Conservation (phyloP, 2,329 filamentous ascomycete genomes). For the Fusarium nurragi region DNA sequence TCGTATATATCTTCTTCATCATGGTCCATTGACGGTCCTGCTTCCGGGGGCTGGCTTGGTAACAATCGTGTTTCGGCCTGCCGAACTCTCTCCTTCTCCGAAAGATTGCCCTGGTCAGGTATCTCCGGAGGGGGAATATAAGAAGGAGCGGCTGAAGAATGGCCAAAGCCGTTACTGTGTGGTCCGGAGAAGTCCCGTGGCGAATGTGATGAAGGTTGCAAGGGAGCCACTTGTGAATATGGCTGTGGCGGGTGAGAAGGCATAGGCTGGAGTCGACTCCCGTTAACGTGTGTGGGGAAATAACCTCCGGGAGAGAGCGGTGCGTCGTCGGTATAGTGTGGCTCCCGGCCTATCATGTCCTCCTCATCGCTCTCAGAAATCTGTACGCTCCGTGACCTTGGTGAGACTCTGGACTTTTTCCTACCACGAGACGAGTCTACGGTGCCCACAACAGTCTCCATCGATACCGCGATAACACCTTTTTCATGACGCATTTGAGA, state of each 20-base stretch:
- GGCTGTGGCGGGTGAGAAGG: slow-evolving; percentile 36
- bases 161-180: slow-evolving; percentile 28
- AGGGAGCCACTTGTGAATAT: slow-evolving; percentile 49
- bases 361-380: slow-evolving; percentile 49
- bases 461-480: slow-evolving; percentile 85
- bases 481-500: slow-evolving; percentile 87
- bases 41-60: slow-evolving; percentile 74
- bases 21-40: slow-evolving; percentile 41
- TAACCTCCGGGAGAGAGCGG: slow-evolving; percentile 40
- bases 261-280: slow-evolving; percentile 46
- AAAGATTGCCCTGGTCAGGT: slow-evolving; percentile 68
- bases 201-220: slow-evolving; percentile 24
- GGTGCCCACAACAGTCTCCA: slow-evolving; percentile 89
- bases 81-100: slow-evolving; percentile 84
- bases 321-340: slow-evolving; percentile 34
- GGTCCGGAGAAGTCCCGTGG: slow-evolving; percentile 17
- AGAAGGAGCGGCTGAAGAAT: slow-evolving; percentile 47
- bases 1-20: slow-evolving; percentile 61
- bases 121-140: slow-evolving; percentile 70
- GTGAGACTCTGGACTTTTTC: slow-evolving; percentile 40
- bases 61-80: slow-evolving; percentile 81
- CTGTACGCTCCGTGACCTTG: slow-evolving; percentile 42
- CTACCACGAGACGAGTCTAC: slow-evolving; percentile 70
- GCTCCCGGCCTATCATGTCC: slow-evolving; percentile 38
- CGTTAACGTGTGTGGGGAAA: slow-evolving; percentile 49